phyloP scores from a whole-genome alignment of 75 land plant genomes.

The Sequoiadendron giganteum region DNA sequence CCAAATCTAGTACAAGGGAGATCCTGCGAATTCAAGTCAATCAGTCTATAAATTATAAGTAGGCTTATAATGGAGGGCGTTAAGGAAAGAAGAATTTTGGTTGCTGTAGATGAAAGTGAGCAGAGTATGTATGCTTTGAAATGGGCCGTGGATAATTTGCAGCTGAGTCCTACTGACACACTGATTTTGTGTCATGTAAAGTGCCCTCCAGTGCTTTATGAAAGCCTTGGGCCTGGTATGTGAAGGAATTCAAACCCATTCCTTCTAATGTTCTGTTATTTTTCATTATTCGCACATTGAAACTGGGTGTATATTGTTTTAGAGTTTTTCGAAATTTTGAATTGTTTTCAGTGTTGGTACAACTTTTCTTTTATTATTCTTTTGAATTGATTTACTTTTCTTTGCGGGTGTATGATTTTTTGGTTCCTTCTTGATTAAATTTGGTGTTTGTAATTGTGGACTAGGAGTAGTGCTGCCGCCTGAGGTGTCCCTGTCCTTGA shows the following conservation, averaged over 20 bases:
- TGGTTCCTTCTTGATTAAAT: not conserved
- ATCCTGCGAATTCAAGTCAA: not conserved
- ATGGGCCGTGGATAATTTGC: slow-evolving; percentile 24
- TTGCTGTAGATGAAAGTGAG: slow-evolving; percentile 41
- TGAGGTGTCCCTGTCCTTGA: slow-evolving; percentile 3
- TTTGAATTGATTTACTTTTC: not conserved
- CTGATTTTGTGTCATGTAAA: slow-evolving; percentile 23
- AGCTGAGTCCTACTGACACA: not conserved
- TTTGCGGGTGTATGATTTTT: not conserved
- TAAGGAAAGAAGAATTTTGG: slow-evolving; percentile 22
- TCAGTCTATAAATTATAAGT: not conserved
- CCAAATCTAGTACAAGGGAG: not conserved
- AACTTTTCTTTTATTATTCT: not conserved
- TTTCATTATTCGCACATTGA: not conserved
- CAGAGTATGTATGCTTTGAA: slow-evolving; percentile 31
- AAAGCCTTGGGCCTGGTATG: slow-evolving; percentile 10
- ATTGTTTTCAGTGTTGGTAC: not conserved
- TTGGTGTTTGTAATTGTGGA: not conserved
- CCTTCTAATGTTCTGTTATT: not conserved
- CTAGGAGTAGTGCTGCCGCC: slow-evolving; percentile 11
- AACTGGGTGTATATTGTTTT: not conserved
- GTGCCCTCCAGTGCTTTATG: slow-evolving; percentile 10
- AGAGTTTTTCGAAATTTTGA: not conserved
- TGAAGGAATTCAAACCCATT: not conserved
- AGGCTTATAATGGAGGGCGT: not conserved